Evolutionary conservation across 768 basidiomycete species (phyloP).

Genomic region (Strobilomyces echinocephalus): DNA sequence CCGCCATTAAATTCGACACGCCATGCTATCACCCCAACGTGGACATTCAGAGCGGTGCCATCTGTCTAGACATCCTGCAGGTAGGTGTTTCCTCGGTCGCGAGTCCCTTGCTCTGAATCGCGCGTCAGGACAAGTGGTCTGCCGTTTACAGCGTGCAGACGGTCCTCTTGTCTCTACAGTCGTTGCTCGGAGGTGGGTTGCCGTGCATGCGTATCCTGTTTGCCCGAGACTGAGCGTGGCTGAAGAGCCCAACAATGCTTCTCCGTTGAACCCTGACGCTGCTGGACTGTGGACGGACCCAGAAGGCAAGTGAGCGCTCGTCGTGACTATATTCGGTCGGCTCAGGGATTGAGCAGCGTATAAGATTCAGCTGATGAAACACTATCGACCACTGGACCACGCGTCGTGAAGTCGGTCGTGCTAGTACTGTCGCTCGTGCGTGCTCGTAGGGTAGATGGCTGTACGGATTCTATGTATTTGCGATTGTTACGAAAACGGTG

Average conservation of each 20-base stretch:
- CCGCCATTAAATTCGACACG: conserved; percentile 81
- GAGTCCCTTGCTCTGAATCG: conserved; percentile 5
- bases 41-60: conserved; percentile 69
- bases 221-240: neutral
- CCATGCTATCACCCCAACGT: conserved; percentile 93
- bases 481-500: too few species aligned
- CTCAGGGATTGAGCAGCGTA: conserved; percentile 43
- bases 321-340: neutral
- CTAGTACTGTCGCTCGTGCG: conserved; percentile 2
- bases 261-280: conserved; percentile 84
- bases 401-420: conserved; percentile 24
- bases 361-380: conserved; percentile 65
- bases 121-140: conserved; percentile 80
- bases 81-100: conserved; percentile 31
- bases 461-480: neutral
- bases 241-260: conserved; percentile 88
- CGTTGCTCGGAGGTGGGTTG: conserved; percentile 75
- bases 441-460: conserved; percentile 15
- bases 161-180: conserved; percentile 82
- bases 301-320: conserved; percentile 42
- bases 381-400: conserved; percentile 56
- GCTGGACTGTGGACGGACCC: conserved; percentile 73
- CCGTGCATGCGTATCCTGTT: neutral
- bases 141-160: conserved; percentile 91
- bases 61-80: conserved; percentile 87